phyloP scores from a whole-genome alignment of 805 yeast genomes.

The Candida mattraensis region DNA sequence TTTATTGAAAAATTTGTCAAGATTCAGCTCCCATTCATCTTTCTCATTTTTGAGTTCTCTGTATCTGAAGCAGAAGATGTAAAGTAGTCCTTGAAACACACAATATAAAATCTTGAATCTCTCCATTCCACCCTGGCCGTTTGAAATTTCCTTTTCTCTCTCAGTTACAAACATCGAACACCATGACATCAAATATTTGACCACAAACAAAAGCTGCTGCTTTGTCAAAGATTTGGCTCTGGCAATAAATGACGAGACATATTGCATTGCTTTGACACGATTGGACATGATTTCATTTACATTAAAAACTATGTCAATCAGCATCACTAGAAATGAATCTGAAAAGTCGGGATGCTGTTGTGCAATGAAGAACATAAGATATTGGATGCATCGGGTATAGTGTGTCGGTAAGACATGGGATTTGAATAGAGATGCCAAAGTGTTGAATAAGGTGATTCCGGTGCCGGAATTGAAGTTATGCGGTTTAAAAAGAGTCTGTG shows the following conservation, averaged over 20 bases:
- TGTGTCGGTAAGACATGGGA: conserved; percentile 88
- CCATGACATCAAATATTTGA: conserved; percentile 84
- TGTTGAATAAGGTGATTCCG: conserved; percentile 68
- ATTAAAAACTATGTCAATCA: conserved; percentile 81
- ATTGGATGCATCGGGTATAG: conserved; percentile 85
- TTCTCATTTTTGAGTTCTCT: conserved; percentile 43
- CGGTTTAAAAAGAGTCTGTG: conserved; percentile 49
- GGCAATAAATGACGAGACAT: conserved; percentile 85
- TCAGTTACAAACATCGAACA: conserved; percentile 76
- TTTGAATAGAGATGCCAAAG: conserved; percentile 73
- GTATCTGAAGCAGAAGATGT: conserved; percentile 89
- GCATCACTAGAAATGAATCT: conserved; percentile 78
- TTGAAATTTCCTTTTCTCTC: conserved; percentile 78
- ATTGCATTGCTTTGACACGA: conserved; percentile 87
- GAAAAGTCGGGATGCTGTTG: conserved; percentile 80
- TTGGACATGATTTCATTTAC: conserved; percentile 67
- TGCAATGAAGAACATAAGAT: conserved; percentile 73
- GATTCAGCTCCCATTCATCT: conserved; percentile 69
- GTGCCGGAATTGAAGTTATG: conserved; percentile 57
- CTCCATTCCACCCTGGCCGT: conserved; percentile 74
- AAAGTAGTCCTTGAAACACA: conserved; percentile 84
- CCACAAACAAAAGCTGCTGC: conserved; percentile 75
- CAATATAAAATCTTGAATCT: conserved; percentile 87
- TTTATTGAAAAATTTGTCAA: conserved; percentile 86
- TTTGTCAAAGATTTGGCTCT: conserved; percentile 73